Conservation (phyloP, 768 basidiomycete species). For the Xanthoconium stramineum region DNA sequence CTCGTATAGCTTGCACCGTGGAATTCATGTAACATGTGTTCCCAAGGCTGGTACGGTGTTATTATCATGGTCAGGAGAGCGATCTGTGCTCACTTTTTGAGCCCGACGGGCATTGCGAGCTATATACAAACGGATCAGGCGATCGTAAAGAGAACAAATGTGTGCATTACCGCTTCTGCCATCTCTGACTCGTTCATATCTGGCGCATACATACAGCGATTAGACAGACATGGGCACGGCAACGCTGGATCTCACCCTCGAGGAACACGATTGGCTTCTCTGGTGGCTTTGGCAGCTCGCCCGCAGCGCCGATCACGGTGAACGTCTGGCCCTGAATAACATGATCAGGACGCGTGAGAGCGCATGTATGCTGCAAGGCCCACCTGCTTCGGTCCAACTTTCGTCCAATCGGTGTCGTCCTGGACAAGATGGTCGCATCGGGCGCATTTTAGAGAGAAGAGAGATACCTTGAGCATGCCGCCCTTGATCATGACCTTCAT, state of each 20-base stretch:
- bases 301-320: conserved; percentile 92
- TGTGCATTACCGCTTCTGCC: conserved; percentile 65
- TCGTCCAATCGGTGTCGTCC: conserved; percentile 88
- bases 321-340: conserved; percentile 73
- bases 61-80: neutral
- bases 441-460: neutral
- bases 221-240: neutral
- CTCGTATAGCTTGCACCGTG: conserved; percentile 88
- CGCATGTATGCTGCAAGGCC: conserved; percentile 17
- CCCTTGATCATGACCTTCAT: conserved; percentile 99
- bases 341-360: conserved; percentile 2
- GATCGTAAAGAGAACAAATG: neutral
- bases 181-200: conserved; percentile 86
- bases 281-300: conserved; percentile 88
- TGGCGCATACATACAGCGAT: conserved; percentile 27
- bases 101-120: conserved; percentile 79
- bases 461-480: conserved; percentile 72
- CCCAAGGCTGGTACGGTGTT: conserved; percentile 50
- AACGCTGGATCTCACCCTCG: conserved; percentile 53
- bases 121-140: conserved; percentile 35
- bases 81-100: conserved; percentile 56
- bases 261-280: conserved; percentile 75
- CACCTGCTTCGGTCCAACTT: conserved; percentile 79
- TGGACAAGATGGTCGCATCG: conserved; percentile 28
- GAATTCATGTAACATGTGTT: conserved; percentile 99